Evolutionary conservation across 352 stramenopile species (phyloP), one percentile per base, ranked within the genome.

Genomic region (Globisporangium mamillatum): DNA sequence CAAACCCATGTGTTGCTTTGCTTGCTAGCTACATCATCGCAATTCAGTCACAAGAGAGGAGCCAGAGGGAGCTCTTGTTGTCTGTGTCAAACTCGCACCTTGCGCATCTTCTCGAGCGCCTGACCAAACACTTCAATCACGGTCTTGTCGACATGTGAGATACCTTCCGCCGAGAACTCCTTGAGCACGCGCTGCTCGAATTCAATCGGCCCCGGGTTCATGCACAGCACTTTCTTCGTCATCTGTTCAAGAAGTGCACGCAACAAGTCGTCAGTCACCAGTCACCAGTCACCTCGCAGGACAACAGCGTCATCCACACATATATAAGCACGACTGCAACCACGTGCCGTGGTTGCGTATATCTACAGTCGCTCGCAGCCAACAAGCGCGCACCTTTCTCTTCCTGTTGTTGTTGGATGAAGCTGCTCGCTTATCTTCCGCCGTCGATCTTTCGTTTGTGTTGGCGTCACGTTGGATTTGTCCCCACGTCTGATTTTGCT

Each of bases 161-260:
- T 88, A 66, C 85, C 85, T 46, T 91, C 82, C 68, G 82, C 79
- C 57, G 80, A 76, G 75, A 93, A 93, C 41, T 77, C 71, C 56
- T 85, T 75, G 46, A 93, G 80, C 78, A 93, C 85, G 59, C 84
- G 79, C 53, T 73, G 71, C 79, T 93, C 85, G 70, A 93, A 93
- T 72, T 91, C 85, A 68, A 93, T 91, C 38, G 85, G 85, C n/a
- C 85, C 85, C 6, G 85, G 85, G 76, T 91, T 93, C 85, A 93
- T 93, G 69, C 82, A 91, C 59, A 93, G 62, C 69, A 89, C 80
- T 48, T 76, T 72, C 79, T 93, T 91, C 34, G 83, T 91, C 83
- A 91, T 91, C 60, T 69, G 44, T 22, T 48, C 12, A 38, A 3
- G 12, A 58, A 29, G 8, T 5, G 22, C 4, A 34, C 24, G 18